These are phyloP conservation scores for Perkinsus chesapeaki DNA, from an alignment of 169 alveolate species.

Conservation along the genomic window DNA sequence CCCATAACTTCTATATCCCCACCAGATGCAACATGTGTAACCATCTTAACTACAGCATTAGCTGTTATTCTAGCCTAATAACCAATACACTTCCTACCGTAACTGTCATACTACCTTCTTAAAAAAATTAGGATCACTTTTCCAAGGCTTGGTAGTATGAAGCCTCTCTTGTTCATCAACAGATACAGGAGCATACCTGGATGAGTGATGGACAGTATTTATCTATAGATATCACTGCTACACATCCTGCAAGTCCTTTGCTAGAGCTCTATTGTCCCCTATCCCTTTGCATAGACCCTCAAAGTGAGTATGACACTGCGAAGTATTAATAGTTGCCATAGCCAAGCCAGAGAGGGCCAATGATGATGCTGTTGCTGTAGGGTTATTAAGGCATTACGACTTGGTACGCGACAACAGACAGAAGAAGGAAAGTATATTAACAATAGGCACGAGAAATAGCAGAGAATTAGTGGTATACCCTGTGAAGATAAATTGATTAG, in stretches of 20 bases:
- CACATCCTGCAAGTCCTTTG: not conserved
- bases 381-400: too few species aligned
- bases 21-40: conserved; percentile 60
- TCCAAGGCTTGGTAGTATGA: not conserved
- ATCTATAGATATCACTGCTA: not conserved
- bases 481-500: too few species aligned
- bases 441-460: too few species aligned
- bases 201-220: not conserved
- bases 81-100: not conserved
- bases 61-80: conserved; percentile 47
- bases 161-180: not conserved
- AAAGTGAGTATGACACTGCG: too few species aligned
- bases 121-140: not conserved
- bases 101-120: not conserved
- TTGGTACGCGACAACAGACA: too few species aligned
- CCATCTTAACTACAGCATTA: conserved; percentile 61
- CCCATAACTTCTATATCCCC: conserved; percentile 75
- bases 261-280: too few species aligned
- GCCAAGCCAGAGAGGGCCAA: too few species aligned
- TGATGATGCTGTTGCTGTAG: too few species aligned
- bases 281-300: too few species aligned
- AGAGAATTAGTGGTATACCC: too few species aligned
- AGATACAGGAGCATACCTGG: not conserved
- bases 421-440: too few species aligned
- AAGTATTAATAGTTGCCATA: too few species aligned